Conservation (phyloP, 805 yeast genomes). For the Candida morakotiae region DNA sequence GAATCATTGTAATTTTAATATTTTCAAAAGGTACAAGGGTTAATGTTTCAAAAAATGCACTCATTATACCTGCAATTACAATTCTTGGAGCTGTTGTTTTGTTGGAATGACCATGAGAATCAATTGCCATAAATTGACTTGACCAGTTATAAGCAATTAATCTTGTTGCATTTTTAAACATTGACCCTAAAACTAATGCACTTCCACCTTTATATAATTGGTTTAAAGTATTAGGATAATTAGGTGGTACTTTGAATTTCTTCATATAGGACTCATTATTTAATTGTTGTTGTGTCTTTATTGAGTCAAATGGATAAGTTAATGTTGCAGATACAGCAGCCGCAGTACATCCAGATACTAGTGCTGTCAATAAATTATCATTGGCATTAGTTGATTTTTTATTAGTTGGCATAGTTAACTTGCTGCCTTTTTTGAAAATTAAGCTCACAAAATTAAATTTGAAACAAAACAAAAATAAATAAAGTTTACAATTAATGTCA, state of each 20-base stretch:
- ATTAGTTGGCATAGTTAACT: constrained; percentile 4
- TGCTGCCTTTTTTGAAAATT: too few species aligned
- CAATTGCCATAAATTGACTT: constrained; percentile 60
- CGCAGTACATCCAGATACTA: constrained; percentile 58
- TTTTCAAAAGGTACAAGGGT: constrained; percentile 90
- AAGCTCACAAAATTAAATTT: too few species aligned
- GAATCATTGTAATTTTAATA: constrained; percentile 76
- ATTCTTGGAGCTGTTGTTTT: constrained; percentile 74
- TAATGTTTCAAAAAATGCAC: constrained; percentile 78
- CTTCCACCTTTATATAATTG: constrained; percentile 58
- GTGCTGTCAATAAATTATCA: constrained; percentile 49
- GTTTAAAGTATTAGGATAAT: constrained; percentile 26
- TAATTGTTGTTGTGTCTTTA: constrained; percentile 63
- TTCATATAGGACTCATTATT: constrained; percentile 32
- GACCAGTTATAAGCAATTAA: constrained; percentile 73
- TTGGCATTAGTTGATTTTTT: constrained; percentile 7
- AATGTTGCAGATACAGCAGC: constrained; percentile 59
- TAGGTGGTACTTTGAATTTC: constrained; percentile 32
- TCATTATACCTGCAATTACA: constrained; percentile 78
- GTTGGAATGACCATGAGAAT: constrained; percentile 37
- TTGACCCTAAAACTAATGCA: constrained; percentile 71
- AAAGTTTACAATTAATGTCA: background rate
- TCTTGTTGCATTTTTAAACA: constrained; percentile 69
- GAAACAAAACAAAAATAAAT: background rate
- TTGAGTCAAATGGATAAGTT: constrained; percentile 69